Conservation (phyloP, 495 filamentous ascomycete species). For the Pyrenula massariospora region DNA sequence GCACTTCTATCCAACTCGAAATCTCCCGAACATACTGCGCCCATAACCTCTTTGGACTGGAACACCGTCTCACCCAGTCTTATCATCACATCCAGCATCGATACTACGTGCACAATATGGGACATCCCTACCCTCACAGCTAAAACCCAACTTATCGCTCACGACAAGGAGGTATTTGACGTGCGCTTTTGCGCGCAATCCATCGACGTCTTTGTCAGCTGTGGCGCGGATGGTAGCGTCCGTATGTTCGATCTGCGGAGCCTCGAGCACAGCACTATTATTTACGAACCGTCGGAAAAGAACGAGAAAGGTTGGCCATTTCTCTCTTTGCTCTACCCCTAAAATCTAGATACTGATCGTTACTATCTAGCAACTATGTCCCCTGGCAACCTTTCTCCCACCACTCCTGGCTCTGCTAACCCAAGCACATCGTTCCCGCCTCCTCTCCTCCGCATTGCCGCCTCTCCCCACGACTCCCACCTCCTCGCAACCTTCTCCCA, state of each 20-base stretch:
- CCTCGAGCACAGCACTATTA: slow-evolving; percentile 96
- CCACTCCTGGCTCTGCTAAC: slow-evolving; percentile 38
- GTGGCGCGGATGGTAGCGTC: slow-evolving; percentile 94
- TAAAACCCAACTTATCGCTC: slow-evolving; percentile 96
- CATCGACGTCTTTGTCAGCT: slow-evolving; percentile 94
- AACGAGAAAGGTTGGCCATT: slow-evolving; percentile 59
- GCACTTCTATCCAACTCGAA: slow-evolving; percentile 95
- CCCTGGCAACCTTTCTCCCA: slow-evolving; percentile 46
- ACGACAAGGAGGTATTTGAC: slow-evolving; percentile 98
- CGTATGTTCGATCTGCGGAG: slow-evolving; percentile 98
- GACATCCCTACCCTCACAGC: slow-evolving; percentile 96
- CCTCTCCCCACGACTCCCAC: slow-evolving; percentile 91
- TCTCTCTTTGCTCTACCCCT: slow-evolving; percentile 20
- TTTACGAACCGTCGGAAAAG: slow-evolving; percentile 92
- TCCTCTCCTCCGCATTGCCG: slow-evolving; percentile 76
- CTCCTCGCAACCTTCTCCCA: slow-evolving; percentile 92
- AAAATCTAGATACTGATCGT: slow-evolving; percentile 3
- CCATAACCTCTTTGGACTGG: slow-evolving; percentile 94
- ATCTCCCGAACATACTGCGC: slow-evolving; percentile 93
- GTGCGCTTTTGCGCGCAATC: slow-evolving; percentile 95
- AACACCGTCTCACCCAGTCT: slow-evolving; percentile 90
- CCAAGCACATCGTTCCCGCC: slow-evolving; percentile 60
- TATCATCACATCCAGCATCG: slow-evolving; percentile 97
- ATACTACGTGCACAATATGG: slow-evolving; percentile 99
- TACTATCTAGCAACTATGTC: slow-evolving; percentile 15